phyloP scores from a whole-genome alignment of 306 rosid genomes.

The Sophora flavescens region DNA sequence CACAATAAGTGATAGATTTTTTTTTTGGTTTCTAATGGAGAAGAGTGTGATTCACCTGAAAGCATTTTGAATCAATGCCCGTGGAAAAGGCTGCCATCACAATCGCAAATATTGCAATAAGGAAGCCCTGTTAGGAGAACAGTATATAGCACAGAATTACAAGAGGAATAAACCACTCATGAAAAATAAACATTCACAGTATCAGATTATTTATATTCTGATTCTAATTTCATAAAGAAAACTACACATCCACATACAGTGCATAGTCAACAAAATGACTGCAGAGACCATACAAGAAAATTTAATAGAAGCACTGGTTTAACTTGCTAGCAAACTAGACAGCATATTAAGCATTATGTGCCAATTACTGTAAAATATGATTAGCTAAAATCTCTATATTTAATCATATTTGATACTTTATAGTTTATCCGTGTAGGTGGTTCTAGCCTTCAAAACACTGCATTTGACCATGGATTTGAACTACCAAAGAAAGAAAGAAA shows the following conservation, averaged over 20 bases:
- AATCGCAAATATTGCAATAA: conserved; percentile 76
- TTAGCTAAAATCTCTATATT: background rate
- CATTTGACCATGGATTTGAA: background rate
- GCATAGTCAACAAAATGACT: conserved; percentile 1
- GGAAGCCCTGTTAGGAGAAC: conserved; percentile 67
- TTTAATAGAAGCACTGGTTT: background rate
- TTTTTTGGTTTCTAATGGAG: background rate
- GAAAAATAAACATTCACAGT: conserved; percentile 5
- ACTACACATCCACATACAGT: background rate
- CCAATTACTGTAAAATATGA: background rate
- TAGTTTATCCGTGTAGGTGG: background rate
- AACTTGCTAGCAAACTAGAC: background rate
- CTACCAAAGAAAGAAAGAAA: no score
- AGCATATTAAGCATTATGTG: background rate
- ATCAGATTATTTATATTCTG: background rate
- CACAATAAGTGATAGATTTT: no score
- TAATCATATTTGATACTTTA: background rate
- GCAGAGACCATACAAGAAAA: background rate
- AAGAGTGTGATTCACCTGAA: conserved; percentile 66
- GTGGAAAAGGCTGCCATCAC: conserved; percentile 93
- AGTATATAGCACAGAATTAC: conserved; percentile 1
- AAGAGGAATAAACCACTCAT: background rate
- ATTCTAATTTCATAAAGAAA: background rate
- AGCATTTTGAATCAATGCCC: conserved; percentile 86
- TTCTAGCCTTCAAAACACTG: background rate